These are phyloP conservation scores for Ophiostoma montium DNA, from an alignment of 2,329 filamentous ascomycete species.

Conservation along the genomic window DNA sequence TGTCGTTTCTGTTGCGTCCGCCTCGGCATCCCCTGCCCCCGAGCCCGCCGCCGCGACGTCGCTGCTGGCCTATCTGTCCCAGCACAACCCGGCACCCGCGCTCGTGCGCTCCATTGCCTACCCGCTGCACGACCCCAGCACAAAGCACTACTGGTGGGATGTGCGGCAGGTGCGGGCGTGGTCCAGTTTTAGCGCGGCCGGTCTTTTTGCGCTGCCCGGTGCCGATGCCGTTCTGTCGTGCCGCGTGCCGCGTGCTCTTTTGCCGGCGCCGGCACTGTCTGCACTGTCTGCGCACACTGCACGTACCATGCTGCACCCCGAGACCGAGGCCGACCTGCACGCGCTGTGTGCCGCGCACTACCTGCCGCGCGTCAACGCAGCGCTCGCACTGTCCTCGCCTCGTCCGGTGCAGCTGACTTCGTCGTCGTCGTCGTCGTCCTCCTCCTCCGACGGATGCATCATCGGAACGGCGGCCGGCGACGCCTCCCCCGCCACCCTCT, in stretches of 20 bases:
- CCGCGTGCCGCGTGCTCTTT: slow-evolving; percentile 45
- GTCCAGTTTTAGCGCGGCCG: slow-evolving; percentile 61
- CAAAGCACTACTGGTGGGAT: slow-evolving; percentile 92
- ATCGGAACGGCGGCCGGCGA: slow-evolving; percentile 48
- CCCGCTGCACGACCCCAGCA: slow-evolving; percentile 49
- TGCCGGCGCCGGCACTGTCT: too few species aligned
- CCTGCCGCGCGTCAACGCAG: slow-evolving; percentile 74
- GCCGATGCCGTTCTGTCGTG: slow-evolving; percentile 60
- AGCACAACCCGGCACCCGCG: slow-evolving; percentile 66
- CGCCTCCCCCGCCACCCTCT: slow-evolving; percentile 28
- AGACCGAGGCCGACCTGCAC: slow-evolving; percentile 65
- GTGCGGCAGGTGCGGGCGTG: slow-evolving; percentile 75
- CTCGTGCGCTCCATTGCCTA: slow-evolving; percentile 69
- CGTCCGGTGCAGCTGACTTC: slow-evolving; percentile 37
- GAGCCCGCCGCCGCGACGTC: slow-evolving; percentile 22
- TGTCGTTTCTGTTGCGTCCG: slow-evolving; percentile 21
- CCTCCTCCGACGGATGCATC: too few species aligned
- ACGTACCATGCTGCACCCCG: slow-evolving; percentile 63
- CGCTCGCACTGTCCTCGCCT: slow-evolving; percentile 61
- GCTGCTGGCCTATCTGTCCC: slow-evolving; percentile 63
- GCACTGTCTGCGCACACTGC: too few species aligned
- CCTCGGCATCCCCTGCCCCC: slow-evolving; percentile 13
- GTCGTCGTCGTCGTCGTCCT: too few species aligned
- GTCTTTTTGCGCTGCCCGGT: slow-evolving; percentile 58
- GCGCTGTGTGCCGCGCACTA: slow-evolving; percentile 65